Evolutionary conservation across 306 rosid genomes (phyloP), one percentile per base, ranked within the genome.

Genomic region (Bauhinia variegata): DNA sequence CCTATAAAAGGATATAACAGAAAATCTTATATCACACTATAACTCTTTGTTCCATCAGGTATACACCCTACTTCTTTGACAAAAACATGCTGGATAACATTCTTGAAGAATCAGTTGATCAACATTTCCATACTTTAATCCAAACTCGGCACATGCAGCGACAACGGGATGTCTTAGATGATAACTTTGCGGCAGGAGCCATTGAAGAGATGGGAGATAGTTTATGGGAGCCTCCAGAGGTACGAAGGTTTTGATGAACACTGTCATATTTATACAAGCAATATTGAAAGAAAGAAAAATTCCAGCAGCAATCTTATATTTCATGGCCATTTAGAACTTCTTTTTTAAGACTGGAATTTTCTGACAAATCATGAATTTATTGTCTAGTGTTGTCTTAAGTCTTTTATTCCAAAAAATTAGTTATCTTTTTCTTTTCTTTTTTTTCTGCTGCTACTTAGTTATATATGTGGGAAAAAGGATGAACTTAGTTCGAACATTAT

Each of bases 101-200:
- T 79, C 90, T 85, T 63, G 87, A 85, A 79, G 87, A 82, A 50
- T 85, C 90, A 57, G 87, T 79, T 32, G 90, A 85, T 71, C 87
- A 79, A 63, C 90, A 82, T 71, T 85, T 85, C 78, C 81, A 82
- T 48, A 60, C 77, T 73, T 70, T 85, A 68, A 78, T 85, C 70
- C 90, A 85, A 77, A 82, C 90, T 63, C 87, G 90, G 73, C 83
- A 80, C 75, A 60, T 77, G 78, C 90, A 85, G 72, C 85, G 90
- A 18, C 81, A 81, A 10, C 62, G 77, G 36, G 90, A 85, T 65
- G 82, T 82, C 50, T 38, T 77, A 54, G 90, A 85, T 79, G 90
- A 85, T 64, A 82, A 74, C 58, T 23, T 80, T 44, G 75, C 83
- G 7, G 70, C 90, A 31, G 90, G 82, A 44, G 85, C 77, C 14